Conservation (phyloP, 1,284 basidiomycete species). For the Schizophyllum commune region DNA sequence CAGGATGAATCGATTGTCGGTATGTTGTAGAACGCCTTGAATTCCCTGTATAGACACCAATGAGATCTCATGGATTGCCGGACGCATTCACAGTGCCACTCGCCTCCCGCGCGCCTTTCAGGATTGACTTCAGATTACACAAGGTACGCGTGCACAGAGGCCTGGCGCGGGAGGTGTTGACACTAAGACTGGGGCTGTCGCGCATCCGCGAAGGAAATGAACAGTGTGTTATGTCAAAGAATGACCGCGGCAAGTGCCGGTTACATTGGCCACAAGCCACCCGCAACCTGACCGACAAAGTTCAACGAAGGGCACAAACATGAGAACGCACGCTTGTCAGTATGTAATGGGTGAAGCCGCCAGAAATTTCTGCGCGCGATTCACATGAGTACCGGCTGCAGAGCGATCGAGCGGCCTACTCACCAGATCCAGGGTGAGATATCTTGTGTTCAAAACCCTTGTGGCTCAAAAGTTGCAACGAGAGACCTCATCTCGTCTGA, state of each 20-base stretch:
- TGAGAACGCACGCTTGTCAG: conserved; percentile 49
- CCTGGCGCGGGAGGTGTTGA: too few relatives aligned
- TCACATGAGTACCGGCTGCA: neutral
- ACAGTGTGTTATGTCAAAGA: neutral
- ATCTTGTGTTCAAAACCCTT: neutral
- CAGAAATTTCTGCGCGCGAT: conserved; percentile 17
- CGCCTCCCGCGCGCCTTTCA: conserved; percentile 10
- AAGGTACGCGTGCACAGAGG: too few relatives aligned
- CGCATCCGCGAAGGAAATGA: conserved; percentile 15
- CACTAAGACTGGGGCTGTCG: too few relatives aligned
- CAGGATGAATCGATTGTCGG: conserved; percentile 44
- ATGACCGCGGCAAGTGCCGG: too few relatives aligned
- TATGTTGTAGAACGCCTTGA: conserved; percentile 41
- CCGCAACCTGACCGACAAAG: conserved; percentile 20
- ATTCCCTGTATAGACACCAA: conserved; percentile 48
- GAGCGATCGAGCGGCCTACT: conserved; percentile 8
- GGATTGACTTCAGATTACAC: neutral
- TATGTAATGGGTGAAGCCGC: conserved; percentile 58
- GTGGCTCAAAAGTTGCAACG: too few relatives aligned
- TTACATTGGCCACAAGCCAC: too few relatives aligned
- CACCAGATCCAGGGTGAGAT: conserved; percentile 52
- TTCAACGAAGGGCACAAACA: conserved; percentile 57
- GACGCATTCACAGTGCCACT: conserved; percentile 10
- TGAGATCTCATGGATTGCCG: conserved; percentile 13
- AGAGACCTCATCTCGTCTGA: too few relatives aligned